Base-by-base conservation (phyloP, 371 early-diverging fungal genomes). In the Ordospora colligata region DNA sequence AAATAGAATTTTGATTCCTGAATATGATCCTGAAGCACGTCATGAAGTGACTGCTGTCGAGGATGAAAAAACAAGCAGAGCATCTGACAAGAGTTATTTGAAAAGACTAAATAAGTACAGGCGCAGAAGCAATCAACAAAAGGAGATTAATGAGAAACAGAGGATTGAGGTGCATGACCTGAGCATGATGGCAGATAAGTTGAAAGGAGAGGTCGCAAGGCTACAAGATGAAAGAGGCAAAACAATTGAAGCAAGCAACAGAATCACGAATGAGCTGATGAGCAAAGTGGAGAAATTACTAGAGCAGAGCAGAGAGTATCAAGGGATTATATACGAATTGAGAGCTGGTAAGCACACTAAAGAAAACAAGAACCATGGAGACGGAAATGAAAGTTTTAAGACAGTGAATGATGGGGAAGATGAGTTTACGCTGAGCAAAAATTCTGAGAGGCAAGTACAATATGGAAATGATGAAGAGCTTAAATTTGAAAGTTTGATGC, bases 121-220 rank as follows among this genome's bases (percentile, higher is more conserved):
- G 42, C 66, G 62, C 21, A 66, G 50, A 49, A 69, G 74, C 51
- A 67, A 68, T 21, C 50, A 42, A 22, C 19, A 70, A n/a, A 77
- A 75, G 22, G 52, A 63, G 37, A 67, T 67, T 12, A 64, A 75
- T 40, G 78, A 83, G n/a, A 76, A 75, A 44, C 70, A 76, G 11
- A 42, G 70, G 37, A 49, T 45, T 8, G 79, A 71, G 47, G 63
- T 73, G 12, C 66, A 73, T 2, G 79, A 83, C 32, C 51, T 76
- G 22, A 75, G 53, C 58, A 65, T 69, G 62, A 72, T 27, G 42
- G 64, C 78, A 8, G 78, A 77, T 22, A 43, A 68, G 17, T 37
- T 78, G 12, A 78, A 68, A 67, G 46, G 68, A 0, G 72, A 76
- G 44, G 73, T 77, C 67, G 70, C 71, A 50, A 68, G 66, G 25